These are phyloP conservation scores for Ganoderma sinense DNA, from an alignment of 1,284 basidiomycete genomes.

Conservation along the genomic window DNA sequence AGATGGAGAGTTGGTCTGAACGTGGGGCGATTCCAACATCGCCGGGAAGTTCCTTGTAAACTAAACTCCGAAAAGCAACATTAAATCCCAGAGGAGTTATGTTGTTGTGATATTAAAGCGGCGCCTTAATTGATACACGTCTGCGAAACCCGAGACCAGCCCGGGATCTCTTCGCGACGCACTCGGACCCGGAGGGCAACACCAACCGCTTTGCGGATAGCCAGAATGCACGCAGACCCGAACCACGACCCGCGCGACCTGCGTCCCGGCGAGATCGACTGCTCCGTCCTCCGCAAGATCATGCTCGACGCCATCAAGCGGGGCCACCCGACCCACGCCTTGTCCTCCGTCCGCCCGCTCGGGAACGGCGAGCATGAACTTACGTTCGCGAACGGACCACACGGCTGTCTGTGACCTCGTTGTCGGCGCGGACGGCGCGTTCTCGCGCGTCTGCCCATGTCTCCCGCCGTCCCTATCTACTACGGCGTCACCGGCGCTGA, in stretches of 20 bases:
- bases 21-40: too few relatives aligned
- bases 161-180: background rate
- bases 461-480: background rate
- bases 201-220: slow-evolving; percentile 1
- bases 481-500: slow-evolving; percentile 3
- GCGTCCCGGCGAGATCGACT: slow-evolving; percentile 10
- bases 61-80: too few relatives aligned
- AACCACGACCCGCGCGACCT: background rate
- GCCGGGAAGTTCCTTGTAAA: too few relatives aligned
- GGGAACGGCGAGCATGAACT: background rate
- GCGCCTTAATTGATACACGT: too few relatives aligned
- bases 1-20: too few relatives aligned
- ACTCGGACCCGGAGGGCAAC: slow-evolving; percentile 3
- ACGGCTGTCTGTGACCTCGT: background rate
- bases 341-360: background rate
- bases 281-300: slow-evolving; percentile 3
- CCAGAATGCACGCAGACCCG: background rate
- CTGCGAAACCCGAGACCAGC: too few relatives aligned
- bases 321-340: slow-evolving; percentile 6
- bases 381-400: background rate
- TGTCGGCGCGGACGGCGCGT: slow-evolving; percentile 5
- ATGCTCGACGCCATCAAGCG: slow-evolving; percentile 2
- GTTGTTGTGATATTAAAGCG: too few relatives aligned
- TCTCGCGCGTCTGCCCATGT: slow-evolving; percentile 8
- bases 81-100: too few relatives aligned